Conservation (phyloP, 2,329 filamentous ascomycete species). For the Pseudocercospora eumusae region DNA sequence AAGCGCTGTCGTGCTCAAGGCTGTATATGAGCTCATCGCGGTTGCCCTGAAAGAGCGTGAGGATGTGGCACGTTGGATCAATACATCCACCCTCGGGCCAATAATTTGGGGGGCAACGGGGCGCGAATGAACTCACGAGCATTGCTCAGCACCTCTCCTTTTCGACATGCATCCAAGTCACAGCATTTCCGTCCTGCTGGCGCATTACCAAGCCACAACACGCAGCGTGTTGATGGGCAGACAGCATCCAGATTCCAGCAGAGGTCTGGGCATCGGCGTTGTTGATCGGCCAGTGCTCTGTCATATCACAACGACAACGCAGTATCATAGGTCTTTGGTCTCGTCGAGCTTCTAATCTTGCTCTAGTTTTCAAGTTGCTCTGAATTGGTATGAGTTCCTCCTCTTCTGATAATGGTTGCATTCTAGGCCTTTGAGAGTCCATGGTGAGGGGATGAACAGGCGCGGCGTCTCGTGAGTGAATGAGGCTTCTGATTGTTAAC, state of each 20-base stretch:
- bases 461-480: neutral
- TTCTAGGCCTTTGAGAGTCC: neutral
- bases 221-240: neutral
- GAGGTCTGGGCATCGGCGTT: neutral
- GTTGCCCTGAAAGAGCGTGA: neutral
- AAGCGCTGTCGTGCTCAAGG: constrained; percentile 19
- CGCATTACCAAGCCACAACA: neutral
- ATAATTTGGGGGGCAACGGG: too few species aligned
- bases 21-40: constrained; percentile 18
- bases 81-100: too few species aligned
- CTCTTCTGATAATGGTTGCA: neutral
- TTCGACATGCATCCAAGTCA: too few species aligned
- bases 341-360: neutral
- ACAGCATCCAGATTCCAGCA: neutral
- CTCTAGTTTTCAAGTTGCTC: neutral
- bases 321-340: neutral
- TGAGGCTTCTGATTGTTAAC: neutral
- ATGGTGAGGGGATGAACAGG: neutral
- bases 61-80: too few species aligned
- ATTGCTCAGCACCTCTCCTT: too few species aligned
- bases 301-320: neutral
- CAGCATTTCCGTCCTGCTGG: too few species aligned
- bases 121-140: too few species aligned
- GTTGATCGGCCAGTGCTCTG: neutral
- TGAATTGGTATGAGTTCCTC: neutral